Base-by-base conservation (phyloP, 495 filamentous ascomycete species). In the Emericellopsis terricola region DNA sequence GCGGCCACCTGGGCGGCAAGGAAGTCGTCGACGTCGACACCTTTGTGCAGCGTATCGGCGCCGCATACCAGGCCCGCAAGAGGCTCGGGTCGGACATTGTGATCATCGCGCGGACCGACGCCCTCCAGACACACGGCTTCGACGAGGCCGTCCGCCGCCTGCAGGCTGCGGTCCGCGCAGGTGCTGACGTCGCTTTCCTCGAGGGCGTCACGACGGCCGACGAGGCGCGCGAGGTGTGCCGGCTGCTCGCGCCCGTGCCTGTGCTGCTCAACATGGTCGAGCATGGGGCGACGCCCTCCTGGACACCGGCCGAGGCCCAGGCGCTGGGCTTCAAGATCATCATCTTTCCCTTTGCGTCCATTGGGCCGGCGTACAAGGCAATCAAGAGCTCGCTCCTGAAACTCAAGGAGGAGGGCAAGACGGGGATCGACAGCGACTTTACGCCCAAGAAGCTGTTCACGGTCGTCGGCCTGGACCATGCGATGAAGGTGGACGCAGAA, bases 81-180 rank as follows among this genome's bases (percentile, higher is more conserved):
- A 29, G 59, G 6, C 45, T 66, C 31, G 57, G 50, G 14, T 62
- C 57, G 1, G 71, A 76, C 32, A 71, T 80, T 37, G 68, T 78
- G 8, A 57, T 82, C 16, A 78, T 81, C 40, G 76, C 76, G 15
- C 64, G 75, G 8, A 80, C 75, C 0, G 76, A 80, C 36, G 71
- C 73, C 0, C 53, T 73, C n/a, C 73, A 77, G 49, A 52, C 56
- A 14, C 56, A 57, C 21, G 75, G 76, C 0, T 80, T 71, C 32
- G 71, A 76, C 0, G 74, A 70, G 33, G 73, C 69, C 4, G 50
- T 78, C 8, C 27, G 33, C 0, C 54, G 76, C 8, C 45, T 80
- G 16, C 60, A 61, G 40, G 63, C 53, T 0, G 76, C 75, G 3
- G 55, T 66, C 8, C 57, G 64, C 1, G 55, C 62, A 8, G 76